These are phyloP conservation scores for Dipodascopsis tothii DNA, from an alignment of 805 yeast species.

Conservation along the genomic window DNA sequence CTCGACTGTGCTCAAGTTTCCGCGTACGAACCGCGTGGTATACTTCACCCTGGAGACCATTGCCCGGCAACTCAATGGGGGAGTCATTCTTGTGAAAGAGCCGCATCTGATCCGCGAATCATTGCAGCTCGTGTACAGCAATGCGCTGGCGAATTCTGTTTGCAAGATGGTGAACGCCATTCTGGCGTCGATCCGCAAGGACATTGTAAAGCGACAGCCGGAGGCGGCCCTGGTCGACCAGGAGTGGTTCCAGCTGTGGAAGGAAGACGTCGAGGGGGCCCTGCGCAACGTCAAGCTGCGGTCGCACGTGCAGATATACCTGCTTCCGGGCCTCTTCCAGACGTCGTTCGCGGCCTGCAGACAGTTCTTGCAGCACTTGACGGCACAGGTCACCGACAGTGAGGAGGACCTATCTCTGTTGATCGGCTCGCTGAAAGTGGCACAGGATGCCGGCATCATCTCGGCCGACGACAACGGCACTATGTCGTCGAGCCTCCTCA, in stretches of 20 bases:
- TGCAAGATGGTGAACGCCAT: conserved; percentile 24
- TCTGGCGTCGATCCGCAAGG: conserved; percentile 7
- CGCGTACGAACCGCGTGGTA: conserved; percentile 49
- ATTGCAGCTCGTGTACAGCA: conserved; percentile 46
- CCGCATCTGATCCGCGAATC: conserved; percentile 45
- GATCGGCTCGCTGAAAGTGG: conserved; percentile 53
- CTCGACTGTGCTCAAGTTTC: conserved; percentile 36
- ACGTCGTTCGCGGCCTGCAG: conserved; percentile 40
- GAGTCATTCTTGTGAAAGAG: conserved; percentile 36
- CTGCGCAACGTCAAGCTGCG: conserved; percentile 33
- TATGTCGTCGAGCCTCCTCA: conserved; percentile 32
- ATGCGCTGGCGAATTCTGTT: conserved; percentile 55
- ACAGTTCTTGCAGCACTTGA: conserved; percentile 33
- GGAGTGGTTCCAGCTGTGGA: conserved; percentile 52
- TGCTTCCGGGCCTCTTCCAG: conserved; percentile 58
- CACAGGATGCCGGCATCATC: conserved; percentile 50
- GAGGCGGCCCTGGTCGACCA: conserved; percentile 10
- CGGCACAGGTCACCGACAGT: conserved; percentile 12
- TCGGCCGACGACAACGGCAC: conserved; percentile 40
- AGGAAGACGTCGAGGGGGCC: conserved; percentile 32
- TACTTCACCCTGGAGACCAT: conserved; percentile 56
- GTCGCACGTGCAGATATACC: conserved; percentile 48
- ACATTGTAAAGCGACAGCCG: conserved; percentile 2
- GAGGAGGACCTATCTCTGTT: conserved; percentile 36
- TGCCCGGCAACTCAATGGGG: conserved; percentile 41